Conservation (phyloP, 192 early-diverging fungal species). For the Coemansia sp. region DNA sequence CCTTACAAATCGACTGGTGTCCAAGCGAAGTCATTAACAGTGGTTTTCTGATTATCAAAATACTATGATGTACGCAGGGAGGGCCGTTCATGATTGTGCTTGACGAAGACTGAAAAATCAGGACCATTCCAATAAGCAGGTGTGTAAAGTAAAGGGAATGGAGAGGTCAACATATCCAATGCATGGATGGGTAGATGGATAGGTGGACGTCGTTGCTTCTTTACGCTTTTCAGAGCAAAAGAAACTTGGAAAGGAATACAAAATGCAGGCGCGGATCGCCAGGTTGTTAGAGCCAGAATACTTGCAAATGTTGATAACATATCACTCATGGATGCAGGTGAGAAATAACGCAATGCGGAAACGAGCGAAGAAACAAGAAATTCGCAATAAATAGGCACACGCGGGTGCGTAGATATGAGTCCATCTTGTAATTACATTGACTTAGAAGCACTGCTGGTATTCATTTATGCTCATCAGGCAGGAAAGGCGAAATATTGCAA, state of each 20-base stretch:
- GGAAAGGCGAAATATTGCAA: background rate
- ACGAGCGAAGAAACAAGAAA: background rate
- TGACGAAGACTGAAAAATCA: too few relatives aligned
- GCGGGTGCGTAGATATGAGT: background rate
- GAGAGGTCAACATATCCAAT: too few relatives aligned
- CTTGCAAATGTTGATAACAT: background rate
- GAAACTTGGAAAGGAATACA: background rate
- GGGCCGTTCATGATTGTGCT: too few relatives aligned
- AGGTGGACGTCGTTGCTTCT: too few relatives aligned
- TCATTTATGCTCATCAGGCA: background rate
- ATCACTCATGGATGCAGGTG: background rate
- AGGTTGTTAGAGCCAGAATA: background rate
- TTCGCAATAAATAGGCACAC: background rate
- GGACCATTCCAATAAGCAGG: too few relatives aligned
- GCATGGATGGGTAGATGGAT: too few relatives aligned
- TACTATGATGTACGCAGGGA: too few relatives aligned
- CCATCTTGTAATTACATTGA: background rate
- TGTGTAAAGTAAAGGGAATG: too few relatives aligned
- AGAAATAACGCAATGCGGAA: background rate
- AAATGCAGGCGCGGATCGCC: background rate
- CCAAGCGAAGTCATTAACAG: background rate
- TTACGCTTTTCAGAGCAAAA: background rate
- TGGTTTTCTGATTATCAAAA: too few relatives aligned
- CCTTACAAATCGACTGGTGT: background rate
- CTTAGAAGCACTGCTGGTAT: background rate